Base-by-base conservation (phyloP, 352 stramenopile genomes). In the Globisporangium barbulae region DNA sequence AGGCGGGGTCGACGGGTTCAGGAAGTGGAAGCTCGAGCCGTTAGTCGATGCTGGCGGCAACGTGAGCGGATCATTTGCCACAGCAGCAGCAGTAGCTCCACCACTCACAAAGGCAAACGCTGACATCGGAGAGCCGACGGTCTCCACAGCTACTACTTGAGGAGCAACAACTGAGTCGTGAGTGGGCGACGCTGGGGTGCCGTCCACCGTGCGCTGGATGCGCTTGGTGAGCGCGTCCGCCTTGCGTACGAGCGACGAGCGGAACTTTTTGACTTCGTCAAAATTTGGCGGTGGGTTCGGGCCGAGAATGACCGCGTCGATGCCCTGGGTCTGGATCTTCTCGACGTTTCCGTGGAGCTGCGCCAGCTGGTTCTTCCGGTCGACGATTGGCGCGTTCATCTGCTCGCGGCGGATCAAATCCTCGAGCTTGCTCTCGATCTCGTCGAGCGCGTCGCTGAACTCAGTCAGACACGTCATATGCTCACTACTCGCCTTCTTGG, bases 321-420 rank as follows among this genome's bases (percentile, higher is more conserved):
- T 90, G 48, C 83, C 83, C 63, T 91, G 75, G 12, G 84, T 93
- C 70, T 90, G 79, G 47, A 93, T 91, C 52, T 86, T 86, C 65
- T 93, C 84, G 53, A 93, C 75, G 21, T 72, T 78, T 4, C 84
- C 84, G 35, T 91, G 81, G 28, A 93, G 71, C 59, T 93, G 84
- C 33, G 84, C 84, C 19, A 93, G 67, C 54, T 86, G 68, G 61
- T 91, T 90, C 59, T 81, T 81, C 33, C 74, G 67, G 58, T 89
- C 80, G 2, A 62, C 61, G 5, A 86, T 58, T 1, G 63, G 67
- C 13, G 80, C 49, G 9, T 78, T 74, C 5, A 67, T 61, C 33
- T 83, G 76, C 35, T 89, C 80, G 12, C 76, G 78, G 35, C 63
- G 60, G 22, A 89, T 67, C 15, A 92, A 56, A 12, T 85, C 73